These are phyloP conservation scores for Acanthamoeba castellanii DNA, from an alignment of 208 protist genomes.

Conservation along the genomic window DNA sequence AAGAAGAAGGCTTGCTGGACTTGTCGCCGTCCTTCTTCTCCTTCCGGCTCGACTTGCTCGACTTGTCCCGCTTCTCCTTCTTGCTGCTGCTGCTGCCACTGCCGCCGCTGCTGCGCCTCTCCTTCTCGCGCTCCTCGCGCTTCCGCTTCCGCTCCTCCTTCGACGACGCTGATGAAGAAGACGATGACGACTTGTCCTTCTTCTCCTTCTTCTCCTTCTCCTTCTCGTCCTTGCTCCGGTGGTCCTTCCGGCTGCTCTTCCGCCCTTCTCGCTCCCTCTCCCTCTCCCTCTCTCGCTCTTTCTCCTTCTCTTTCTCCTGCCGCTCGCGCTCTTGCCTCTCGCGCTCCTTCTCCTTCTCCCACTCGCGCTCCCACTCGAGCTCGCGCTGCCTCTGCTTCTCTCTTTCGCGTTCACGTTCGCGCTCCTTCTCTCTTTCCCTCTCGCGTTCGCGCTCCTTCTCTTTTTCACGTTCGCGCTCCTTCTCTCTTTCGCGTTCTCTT, in stretches of 20 bases:
- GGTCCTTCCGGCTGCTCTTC: not conserved
- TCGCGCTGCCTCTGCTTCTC: not conserved
- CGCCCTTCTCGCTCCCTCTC: not conserved
- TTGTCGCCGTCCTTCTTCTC: not conserved
- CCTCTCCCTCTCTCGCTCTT: not conserved
- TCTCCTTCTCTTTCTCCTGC: not conserved
- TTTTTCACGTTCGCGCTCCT: not conserved
- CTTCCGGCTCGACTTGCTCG: not conserved
- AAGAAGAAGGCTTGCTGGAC: not conserved
- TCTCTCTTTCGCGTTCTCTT: not conserved
- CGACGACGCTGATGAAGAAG: not conserved
- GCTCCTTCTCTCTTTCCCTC: not conserved
- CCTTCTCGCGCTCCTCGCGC: slow-evolving; percentile 3
- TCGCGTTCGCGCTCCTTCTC: not conserved
- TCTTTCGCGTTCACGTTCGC: not conserved
- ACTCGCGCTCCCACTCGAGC: not conserved
- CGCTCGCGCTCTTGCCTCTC: not conserved
- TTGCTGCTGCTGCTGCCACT: not conserved
- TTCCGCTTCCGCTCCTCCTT: slow-evolving; percentile 33
- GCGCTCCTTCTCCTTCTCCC: not conserved
- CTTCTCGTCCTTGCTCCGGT: not conserved
- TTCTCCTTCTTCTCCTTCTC: not conserved
- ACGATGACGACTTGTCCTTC: not conserved
- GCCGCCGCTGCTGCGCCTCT: not conserved
- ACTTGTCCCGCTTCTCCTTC: slow-evolving; percentile 24